Conservation (phyloP, 306 rosid species). For the Boehmeria nivea region DNA sequence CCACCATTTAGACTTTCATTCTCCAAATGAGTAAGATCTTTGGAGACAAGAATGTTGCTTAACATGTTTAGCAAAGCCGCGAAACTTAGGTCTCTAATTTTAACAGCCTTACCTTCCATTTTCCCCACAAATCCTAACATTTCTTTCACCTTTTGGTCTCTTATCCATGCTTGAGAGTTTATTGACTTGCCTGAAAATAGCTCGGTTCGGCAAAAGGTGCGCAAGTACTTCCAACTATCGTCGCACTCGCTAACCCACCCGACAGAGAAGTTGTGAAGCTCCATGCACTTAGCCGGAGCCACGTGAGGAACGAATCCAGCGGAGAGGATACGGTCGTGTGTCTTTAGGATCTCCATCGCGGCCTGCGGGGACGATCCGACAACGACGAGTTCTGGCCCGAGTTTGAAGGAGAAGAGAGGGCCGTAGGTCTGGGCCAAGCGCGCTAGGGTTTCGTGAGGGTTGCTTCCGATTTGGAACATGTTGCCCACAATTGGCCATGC, state of each 20-base stretch:
- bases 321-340: constrained; percentile 5
- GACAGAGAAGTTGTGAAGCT: not conserved
- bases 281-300: not conserved
- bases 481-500: constrained; percentile 26
- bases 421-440: not conserved
- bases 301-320: constrained; percentile 4
- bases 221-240: constrained; percentile 8
- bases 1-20: constrained; percentile 21
- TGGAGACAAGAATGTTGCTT: constrained; percentile 9
- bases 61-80: not conserved
- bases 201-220: not conserved
- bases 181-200: constrained; percentile 6
- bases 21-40: constrained; percentile 11
- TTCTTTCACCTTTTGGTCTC: constrained; percentile 10
- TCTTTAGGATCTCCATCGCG: constrained; percentile 18
- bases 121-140: constrained; percentile 9
- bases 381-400: constrained; percentile 5
- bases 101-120: constrained; percentile 8
- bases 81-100: constrained; percentile 1
- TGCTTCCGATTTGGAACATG: not conserved
- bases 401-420: constrained; percentile 5
- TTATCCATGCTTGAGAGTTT: constrained; percentile 3
- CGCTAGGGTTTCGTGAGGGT: not conserved
- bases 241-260: constrained; percentile 14
- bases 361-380: constrained; percentile 2